These are phyloP conservation scores for Thraustotheca clavata DNA, from an alignment of 352 stramenopile species.

Conservation along the genomic window DNA sequence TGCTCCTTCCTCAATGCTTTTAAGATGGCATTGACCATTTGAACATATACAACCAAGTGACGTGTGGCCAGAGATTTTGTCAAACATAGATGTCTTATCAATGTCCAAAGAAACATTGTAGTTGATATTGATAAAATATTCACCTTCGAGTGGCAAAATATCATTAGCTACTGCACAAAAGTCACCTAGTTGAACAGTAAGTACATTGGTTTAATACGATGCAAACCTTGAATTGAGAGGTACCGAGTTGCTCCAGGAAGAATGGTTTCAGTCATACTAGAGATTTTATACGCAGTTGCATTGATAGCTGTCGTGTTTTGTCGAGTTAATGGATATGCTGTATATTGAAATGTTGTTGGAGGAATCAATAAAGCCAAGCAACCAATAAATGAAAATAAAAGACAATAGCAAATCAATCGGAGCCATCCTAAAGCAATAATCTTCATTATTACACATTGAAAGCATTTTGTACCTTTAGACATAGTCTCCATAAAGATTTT, in stretches of 20 bases:
- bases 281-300: not conserved
- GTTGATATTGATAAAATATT: not conserved
- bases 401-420: slow-evolving; percentile 16
- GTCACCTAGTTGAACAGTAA: not conserved
- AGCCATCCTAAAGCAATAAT: slow-evolving; percentile 8
- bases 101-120: slow-evolving; percentile 17
- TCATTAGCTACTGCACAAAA: not conserved
- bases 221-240: slow-evolving; percentile 16
- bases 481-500: slow-evolving; percentile 21
- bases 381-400: not conserved
- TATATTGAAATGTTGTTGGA: not conserved
- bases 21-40: not conserved
- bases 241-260: slow-evolving; percentile 11
- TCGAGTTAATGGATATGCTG: not conserved
- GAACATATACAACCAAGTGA: not conserved
- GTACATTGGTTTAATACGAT: not conserved
- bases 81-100: slow-evolving; percentile 7
- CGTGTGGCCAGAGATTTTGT: slow-evolving; percentile 3
- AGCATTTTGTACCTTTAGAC: not conserved
- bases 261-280: not conserved
- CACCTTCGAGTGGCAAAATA: not conserved
- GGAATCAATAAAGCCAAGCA: slow-evolving; percentile 6
- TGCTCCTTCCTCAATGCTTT: not conserved
- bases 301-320: not conserved
- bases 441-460: not conserved